These are phyloP conservation scores for Curvularia sp. DNA, from an alignment of 2,329 filamentous ascomycete genomes.

Conservation along the genomic window DNA sequence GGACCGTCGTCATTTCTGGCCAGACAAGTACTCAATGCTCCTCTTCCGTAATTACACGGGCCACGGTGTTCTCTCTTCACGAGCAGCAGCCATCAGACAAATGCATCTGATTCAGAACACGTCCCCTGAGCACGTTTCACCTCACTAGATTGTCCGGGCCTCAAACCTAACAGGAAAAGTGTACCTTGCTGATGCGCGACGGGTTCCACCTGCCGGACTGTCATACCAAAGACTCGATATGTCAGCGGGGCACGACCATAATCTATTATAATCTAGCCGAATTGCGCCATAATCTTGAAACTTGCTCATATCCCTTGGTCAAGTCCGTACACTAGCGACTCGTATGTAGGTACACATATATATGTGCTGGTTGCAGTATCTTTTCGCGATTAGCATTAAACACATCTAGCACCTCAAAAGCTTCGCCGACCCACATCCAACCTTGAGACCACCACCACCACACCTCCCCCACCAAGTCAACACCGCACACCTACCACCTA, in stretches of 20 bases:
- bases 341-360: conserved; percentile 22
- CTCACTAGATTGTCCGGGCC: conserved; percentile 30
- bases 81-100: background rate
- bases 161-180: conserved; percentile 18
- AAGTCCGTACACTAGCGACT: conserved; percentile 12
- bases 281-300: conserved; percentile 46
- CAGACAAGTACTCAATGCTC: background rate
- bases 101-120: background rate
- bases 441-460: conserved; percentile 1
- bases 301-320: conserved; percentile 37
- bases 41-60: background rate
- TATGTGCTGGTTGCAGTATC: conserved; percentile 9
- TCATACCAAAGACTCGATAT: conserved; percentile 30
- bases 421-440: conserved; percentile 16
- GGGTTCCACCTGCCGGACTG: conserved; percentile 37
- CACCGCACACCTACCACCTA: conserved; percentile 12
- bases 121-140: conserved; percentile 46
- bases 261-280: conserved; percentile 45
- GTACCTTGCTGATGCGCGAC: conserved; percentile 33
- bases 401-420: conserved; percentile 9
- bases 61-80: conserved; percentile 16
- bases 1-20: background rate
- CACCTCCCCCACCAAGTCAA: conserved; percentile 9
- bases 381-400: conserved; percentile 6
- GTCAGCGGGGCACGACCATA: conserved; percentile 39